Evolutionary conservation across 2,329 filamentous ascomycete genomes (phyloP).

Genomic region (Curvularia sp.): DNA sequence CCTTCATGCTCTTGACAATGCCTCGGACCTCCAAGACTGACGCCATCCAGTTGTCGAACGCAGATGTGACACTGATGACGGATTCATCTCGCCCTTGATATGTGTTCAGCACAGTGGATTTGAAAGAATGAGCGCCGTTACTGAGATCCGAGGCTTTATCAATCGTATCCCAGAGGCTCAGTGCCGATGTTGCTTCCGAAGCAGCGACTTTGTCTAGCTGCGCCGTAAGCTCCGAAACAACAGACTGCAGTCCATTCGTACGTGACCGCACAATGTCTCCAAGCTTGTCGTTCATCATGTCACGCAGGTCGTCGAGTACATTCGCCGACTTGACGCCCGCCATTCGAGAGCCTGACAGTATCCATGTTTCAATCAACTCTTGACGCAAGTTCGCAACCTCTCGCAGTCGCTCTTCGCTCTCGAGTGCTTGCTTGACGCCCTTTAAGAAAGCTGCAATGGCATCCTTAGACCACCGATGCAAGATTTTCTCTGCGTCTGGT

Average conservation of each 20-base stretch:
- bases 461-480: constrained; percentile 51
- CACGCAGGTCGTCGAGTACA: constrained; percentile 72
- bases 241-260: constrained; percentile 67
- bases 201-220: constrained; percentile 67
- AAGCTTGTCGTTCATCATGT: constrained; percentile 72
- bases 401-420: constrained; percentile 69
- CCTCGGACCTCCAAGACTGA: constrained; percentile 71
- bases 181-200: constrained; percentile 47
- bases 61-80: constrained; percentile 66
- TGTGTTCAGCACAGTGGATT: constrained; percentile 71
- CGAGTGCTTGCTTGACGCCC: constrained; percentile 68
- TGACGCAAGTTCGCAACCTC: constrained; percentile 73
- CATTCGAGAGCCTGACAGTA: constrained; percentile 69
- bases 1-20: constrained; percentile 69
- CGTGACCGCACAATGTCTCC: constrained; percentile 68
- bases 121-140: constrained; percentile 71
- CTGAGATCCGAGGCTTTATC: constrained; percentile 70
- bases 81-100: constrained; percentile 75
- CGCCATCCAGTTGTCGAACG: constrained; percentile 76
- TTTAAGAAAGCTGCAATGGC: constrained; percentile 55
- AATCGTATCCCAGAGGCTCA: constrained; percentile 71
- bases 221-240: constrained; percentile 69
- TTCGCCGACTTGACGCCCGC: constrained; percentile 71
- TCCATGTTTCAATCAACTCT: constrained; percentile 75
- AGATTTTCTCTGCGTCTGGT: constrained; percentile 51